Conservation (phyloP, 768 basidiomycete species). For the Hygrophorus pudorinus region DNA sequence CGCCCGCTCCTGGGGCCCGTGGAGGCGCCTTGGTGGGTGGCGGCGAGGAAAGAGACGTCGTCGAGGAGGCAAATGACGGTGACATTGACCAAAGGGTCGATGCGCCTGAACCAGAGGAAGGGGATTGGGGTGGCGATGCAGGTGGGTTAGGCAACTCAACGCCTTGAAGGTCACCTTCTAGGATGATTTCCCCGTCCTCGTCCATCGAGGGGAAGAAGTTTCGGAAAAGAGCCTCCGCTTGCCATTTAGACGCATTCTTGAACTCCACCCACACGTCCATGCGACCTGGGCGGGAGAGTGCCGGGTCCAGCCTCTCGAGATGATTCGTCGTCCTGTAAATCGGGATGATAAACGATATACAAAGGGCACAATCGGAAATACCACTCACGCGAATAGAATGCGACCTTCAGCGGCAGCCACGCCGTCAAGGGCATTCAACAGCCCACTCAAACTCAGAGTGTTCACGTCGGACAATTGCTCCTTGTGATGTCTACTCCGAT, state of each 20-base stretch:
- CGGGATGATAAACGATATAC: conserved; percentile 1
- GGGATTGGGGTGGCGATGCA: conserved; percentile 3
- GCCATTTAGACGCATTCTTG: conserved; percentile 76
- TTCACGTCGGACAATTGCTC: conserved; percentile 69
- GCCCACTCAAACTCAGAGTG: conserved; percentile 69
- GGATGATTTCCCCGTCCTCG: conserved; percentile 19
- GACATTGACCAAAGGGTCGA: conserved; percentile 20
- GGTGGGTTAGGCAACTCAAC: conserved; percentile 18
- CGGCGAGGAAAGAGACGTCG: conserved; percentile 24
- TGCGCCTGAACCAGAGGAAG: conserved; percentile 6
- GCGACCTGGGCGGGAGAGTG: conserved; percentile 83
- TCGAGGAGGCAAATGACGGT: conserved; percentile 33
- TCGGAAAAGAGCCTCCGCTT: conserved; percentile 78
- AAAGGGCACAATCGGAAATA: conserved; percentile 1
- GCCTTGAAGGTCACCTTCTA: conserved; percentile 13
- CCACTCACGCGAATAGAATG: conserved; percentile 76
- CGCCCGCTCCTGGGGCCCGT: conserved; percentile 2
- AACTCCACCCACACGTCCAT: conserved; percentile 94
- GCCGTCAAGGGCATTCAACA: conserved; percentile 80
- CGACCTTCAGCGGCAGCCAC: conserved; percentile 83
- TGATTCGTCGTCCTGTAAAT: conserved; percentile 73
- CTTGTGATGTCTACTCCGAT: conserved; percentile 30
- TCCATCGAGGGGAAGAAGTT: conserved; percentile 81
- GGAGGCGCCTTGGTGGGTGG: conserved; percentile 11
- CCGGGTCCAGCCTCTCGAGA: conserved; percentile 82